phyloP scores from a whole-genome alignment of 2,329 filamentous ascomycete genomes.

The Penicillium sp. region DNA sequence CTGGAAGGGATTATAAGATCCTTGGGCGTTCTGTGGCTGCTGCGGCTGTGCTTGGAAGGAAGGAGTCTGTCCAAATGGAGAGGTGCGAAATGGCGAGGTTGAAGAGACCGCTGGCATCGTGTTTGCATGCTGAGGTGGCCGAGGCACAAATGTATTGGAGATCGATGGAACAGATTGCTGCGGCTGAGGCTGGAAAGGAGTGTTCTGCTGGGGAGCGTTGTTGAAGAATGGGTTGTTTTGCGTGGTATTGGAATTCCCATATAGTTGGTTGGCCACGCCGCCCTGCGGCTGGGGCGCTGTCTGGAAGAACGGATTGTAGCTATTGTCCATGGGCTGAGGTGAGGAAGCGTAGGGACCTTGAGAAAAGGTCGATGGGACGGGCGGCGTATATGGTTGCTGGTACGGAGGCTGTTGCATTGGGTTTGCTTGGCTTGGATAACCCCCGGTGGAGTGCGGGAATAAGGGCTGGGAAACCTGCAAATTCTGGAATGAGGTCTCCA shows the following conservation, averaged over 20 bases:
- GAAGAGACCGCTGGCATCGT: conserved; percentile 39
- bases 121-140: conserved; percentile 37
- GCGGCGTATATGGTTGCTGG: conserved; percentile 47
- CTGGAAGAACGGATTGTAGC: conserved; percentile 47
- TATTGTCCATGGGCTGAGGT: conserved; percentile 35
- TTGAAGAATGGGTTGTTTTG: conserved; percentile 41
- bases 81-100: conserved; percentile 30
- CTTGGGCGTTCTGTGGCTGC: conserved; percentile 18
- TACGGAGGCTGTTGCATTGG: conserved; percentile 39
- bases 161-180: conserved; percentile 14
- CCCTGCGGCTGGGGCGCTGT: conserved; percentile 28
- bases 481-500: conserved; percentile 71
- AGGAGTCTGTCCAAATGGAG: conserved; percentile 29
- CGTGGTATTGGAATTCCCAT: conserved; percentile 21
- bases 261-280: conserved; percentile 24
- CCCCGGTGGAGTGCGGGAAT: conserved; percentile 74
- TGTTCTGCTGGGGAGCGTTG: conserved; percentile 22
- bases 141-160: conserved; percentile 11
- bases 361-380: conserved; percentile 36
- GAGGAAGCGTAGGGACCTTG: conserved; percentile 37
- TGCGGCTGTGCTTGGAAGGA: conserved; percentile 19
- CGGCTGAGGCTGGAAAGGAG: conserved; percentile 22
- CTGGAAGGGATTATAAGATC: conserved; percentile 37
- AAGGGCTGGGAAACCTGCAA: conserved; percentile 69
- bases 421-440: conserved; percentile 46